phyloP scores from a whole-genome alignment of 805 yeast genomes.

The Ogataea salicorniae region DNA sequence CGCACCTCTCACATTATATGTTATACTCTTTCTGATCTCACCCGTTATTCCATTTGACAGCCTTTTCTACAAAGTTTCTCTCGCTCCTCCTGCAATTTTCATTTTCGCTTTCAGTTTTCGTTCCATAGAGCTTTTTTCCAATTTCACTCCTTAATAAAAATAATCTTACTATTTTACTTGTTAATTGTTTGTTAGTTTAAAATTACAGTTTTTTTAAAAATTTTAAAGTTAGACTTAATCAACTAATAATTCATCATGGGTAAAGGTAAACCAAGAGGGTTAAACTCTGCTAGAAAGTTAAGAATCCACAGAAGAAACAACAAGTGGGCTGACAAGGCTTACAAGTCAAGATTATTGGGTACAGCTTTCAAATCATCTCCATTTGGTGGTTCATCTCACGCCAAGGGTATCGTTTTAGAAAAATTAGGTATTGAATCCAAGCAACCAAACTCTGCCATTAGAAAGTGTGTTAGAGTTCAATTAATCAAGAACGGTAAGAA shows the following conservation, averaged over 20 bases:
- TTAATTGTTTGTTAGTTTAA: neutral
- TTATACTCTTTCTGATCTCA: too few relatives aligned
- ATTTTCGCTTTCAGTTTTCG: too few relatives aligned
- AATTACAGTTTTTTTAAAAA: constrained; percentile 1
- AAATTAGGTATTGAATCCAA: constrained; percentile 99
- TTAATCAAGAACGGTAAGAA: constrained; percentile 99
- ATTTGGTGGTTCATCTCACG: constrained; percentile 99
- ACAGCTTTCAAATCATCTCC: constrained; percentile 99
- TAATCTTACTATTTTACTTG: neutral
- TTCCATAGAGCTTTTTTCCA: neutral
- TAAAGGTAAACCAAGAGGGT: constrained; percentile 99
- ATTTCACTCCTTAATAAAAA: neutral
- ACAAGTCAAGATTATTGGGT: constrained; percentile 98
- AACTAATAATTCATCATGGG: constrained; percentile 63
- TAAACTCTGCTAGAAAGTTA: constrained; percentile 99
- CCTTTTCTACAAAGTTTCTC: neutral
- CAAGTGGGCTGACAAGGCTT: constrained; percentile 99
- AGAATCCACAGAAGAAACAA: constrained; percentile 99
- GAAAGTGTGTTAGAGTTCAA: constrained; percentile 99
- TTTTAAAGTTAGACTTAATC: neutral
- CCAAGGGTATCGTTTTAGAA: constrained; percentile 99
- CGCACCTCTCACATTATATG: too few relatives aligned
- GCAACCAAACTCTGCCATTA: constrained; percentile 99
- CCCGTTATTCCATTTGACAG: neutral
- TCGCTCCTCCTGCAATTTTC: too few relatives aligned